Percentiles rank a stretch among this genome's conserved stretches.
Evolutionary conservation across 805 yeast genomes (phyloP).

Genomic region (Candida sithepensis): DNA sequence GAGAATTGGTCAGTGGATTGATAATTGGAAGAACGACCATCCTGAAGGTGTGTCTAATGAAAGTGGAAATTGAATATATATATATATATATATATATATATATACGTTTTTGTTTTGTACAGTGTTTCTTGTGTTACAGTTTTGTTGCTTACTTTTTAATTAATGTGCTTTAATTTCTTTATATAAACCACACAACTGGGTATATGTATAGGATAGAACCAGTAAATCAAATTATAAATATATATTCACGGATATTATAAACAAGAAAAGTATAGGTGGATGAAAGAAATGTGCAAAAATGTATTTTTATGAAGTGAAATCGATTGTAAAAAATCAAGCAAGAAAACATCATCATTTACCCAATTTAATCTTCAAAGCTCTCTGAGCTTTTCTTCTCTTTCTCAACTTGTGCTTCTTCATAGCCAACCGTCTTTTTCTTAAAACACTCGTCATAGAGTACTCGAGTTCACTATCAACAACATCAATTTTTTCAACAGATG

Average conservation of each 20-base stretch:
- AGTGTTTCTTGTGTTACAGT: not conserved
- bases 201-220: not conserved
- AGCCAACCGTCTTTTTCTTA: constrained; percentile 84
- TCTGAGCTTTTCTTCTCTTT: constrained; percentile 93
- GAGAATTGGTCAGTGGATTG: constrained; percentile 70
- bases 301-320: not conserved
- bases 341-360: constrained; percentile 36
- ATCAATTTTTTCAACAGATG: not conserved
- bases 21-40: constrained; percentile 67
- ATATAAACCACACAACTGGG: too few relatives aligned
- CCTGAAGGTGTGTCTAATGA: constrained; percentile 58
- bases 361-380: constrained; percentile 72
- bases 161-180: not conserved
- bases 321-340: not conserved
- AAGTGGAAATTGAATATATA: constrained; percentile 1
- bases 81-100: not conserved
- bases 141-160: not conserved
- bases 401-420: constrained; percentile 97
- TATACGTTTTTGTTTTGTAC: not conserved
- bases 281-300: not conserved
- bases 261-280: not conserved
- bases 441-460: constrained; percentile 60
- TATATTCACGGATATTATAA: not conserved
- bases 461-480: constrained; percentile 2
- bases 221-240: not conserved